phyloP scores from a whole-genome alignment of 495 filamentous ascomycete species.

The Hyphodiscus hymeniophilus region DNA sequence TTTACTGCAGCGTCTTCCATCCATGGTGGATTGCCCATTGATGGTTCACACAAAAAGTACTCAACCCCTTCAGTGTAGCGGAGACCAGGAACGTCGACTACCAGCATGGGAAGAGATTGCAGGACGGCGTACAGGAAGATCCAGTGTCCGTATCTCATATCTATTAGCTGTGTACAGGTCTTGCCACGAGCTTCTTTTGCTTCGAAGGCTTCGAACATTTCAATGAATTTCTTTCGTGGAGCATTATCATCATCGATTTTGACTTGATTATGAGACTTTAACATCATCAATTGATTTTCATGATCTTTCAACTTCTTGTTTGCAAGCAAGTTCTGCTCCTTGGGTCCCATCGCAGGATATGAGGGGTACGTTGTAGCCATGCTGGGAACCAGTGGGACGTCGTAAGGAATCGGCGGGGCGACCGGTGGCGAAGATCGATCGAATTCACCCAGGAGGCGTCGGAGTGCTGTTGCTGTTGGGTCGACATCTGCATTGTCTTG shows the following conservation, averaged over 20 bases:
- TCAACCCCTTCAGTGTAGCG: constrained; percentile 75
- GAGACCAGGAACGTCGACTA: constrained; percentile 77
- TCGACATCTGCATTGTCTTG: constrained; percentile 25
- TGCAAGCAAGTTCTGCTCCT: constrained; percentile 59
- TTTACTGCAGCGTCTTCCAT: constrained; percentile 57
- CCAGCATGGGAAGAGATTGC: constrained; percentile 82
- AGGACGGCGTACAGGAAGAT: constrained; percentile 89
- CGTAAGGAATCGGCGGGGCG: constrained; percentile 84
- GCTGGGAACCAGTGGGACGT: constrained; percentile 70
- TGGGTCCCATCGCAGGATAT: constrained; percentile 53
- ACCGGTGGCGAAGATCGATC: constrained; percentile 84
- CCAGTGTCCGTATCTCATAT: constrained; percentile 83
- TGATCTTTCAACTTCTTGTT: constrained; percentile 62
- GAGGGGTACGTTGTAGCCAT: constrained; percentile 53
- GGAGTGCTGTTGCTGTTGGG: constrained; percentile 45
- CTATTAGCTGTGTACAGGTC: constrained; percentile 60
- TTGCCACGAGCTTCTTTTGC: constrained; percentile 63
- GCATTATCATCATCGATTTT: constrained; percentile 22
- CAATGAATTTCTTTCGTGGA: constrained; percentile 56
- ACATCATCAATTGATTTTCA: constrained; percentile 65
- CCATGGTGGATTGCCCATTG: constrained; percentile 80
- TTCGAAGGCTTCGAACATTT: constrained; percentile 79
- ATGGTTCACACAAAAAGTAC: constrained; percentile 92
- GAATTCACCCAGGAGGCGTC: constrained; percentile 74
- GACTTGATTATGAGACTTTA: constrained; percentile 70